Evolutionary conservation across 768 basidiomycete genomes (phyloP), one percentile per base, ranked within the genome.

Genomic region (Mycena albidolilacea): DNA sequence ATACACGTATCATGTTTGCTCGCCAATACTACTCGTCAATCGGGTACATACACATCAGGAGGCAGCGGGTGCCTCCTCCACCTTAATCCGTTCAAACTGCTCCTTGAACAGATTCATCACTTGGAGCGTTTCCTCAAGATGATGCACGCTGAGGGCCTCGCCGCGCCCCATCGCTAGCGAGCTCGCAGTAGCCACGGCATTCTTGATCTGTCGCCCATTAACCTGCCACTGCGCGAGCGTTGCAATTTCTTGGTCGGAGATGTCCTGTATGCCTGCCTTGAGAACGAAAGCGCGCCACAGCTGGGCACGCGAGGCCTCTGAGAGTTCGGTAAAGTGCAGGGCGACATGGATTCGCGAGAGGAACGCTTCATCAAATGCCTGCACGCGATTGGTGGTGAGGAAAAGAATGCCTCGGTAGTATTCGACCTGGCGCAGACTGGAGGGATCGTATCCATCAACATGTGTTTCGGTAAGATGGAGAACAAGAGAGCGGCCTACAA

Each of bases 151-250:
- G 12, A 92, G 80, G 57, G 78, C 79, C 80, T 89, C 85, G 41
- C 84, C 82, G n/a, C 87, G 79, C 0, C 86, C 89, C 6, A 83
- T 70, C 17, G 91, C 91, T 39, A 92, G 82, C 63, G 89, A 89
- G 66, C 87, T 86, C n/a, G 91, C 91, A 2, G 90, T 92, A 71
- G 89, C 84, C 30, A 89, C 89, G 7, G 89, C 90, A 74, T 93
- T 92, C 87, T 91, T 93, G 78, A 92, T 92, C 81, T 91, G 90
- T 50, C 90, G 77, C 12, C 91, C 91, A 77, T 92, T 92, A 70
- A 92, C 83, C 54, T 87, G 83, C 72, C 87, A 83, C 78, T 81
- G 82, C 4, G 89, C 87, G 7, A 92, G 82, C 55, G 82, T 79
- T 37, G 77, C 80, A 52, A 90, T 83, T 70, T 91, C 75, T 30